Evolutionary conservation across 192 early-diverging fungal species (phyloP), one percentile per base, ranked within the genome.

Genomic region (Backusella tuberculispora): DNA sequence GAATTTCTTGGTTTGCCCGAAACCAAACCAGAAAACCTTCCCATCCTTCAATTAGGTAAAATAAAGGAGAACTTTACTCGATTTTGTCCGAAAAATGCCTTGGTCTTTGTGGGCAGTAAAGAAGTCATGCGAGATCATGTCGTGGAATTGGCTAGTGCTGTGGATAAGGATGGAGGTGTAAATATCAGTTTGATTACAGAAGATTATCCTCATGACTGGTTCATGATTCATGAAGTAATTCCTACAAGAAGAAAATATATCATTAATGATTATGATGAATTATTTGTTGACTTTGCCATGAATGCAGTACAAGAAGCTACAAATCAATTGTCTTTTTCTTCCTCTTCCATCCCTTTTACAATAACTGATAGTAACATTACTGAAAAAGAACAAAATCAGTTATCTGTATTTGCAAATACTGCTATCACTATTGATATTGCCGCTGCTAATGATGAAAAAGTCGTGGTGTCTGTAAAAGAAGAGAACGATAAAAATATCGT

Each of bases 151-250:
- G 42, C 47, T 1, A 66, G 38, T 5, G 63, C 50, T 4, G 44
- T 81, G 0, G 40, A 71, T 8, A 48, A 65, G 14, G 69, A 75
- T 24, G 68, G 69, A 17, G 24, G 14, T 10, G 24, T 71, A 7
- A 66, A 71, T 21, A 74, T 78, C 21, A 26, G 64, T 2, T 29
- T 82, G 15, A 43, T 66, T 45, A 72, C 43, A 6, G 80, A 75
- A 24, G 43, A 78, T 26, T 75, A 76, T 53, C 47, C 76, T 37
- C 80, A 82, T 72, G 80, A 82, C 38, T 82, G 80, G 80, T 82
- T 75, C 56, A 29, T 78, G 42, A 78, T 82, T 37, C 72, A 74
- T 21, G 80, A 82, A 44, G 75, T 75, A 14, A 64, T 78, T 24
- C 70, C 47, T 19, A 77, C 46, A 63, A 78, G 53, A 26, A 69